phyloP scores from a whole-genome alignment of 768 basidiomycete species.

The Symmetrospora coprosmae region DNA sequence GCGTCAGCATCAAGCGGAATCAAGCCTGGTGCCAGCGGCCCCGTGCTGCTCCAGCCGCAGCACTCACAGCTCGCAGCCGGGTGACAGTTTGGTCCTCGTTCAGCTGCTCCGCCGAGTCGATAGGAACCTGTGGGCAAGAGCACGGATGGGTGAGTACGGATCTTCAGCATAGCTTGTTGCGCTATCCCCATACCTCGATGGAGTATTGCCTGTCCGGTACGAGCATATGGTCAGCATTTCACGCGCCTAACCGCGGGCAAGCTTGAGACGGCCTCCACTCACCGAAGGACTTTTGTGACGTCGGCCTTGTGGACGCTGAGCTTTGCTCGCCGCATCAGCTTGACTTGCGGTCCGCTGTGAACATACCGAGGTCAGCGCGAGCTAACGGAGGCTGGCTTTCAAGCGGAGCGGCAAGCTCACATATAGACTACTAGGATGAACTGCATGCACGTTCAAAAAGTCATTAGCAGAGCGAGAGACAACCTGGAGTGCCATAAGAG shows the following conservation, averaged over 20 bases:
- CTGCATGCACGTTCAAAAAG: not conserved
- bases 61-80: not conserved
- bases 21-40: not conserved
- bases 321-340: constrained; percentile 18
- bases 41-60: not conserved
- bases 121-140: not conserved
- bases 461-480: not conserved
- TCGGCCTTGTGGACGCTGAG: constrained; percentile 15
- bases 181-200: not conserved
- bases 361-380: not conserved
- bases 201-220: constrained; percentile 12
- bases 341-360: constrained; percentile 18
- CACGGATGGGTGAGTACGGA: not conserved
- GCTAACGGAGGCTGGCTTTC: not conserved
- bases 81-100: constrained; percentile 1
- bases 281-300: constrained; percentile 16
- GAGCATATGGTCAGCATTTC: not conserved
- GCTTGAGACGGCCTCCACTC: too few species aligned
- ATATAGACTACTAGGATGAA: constrained; percentile 17
- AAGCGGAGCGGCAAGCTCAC: not conserved
- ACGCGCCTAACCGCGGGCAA: not conserved
- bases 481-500: not conserved
- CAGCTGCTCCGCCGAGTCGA: constrained; percentile 6
- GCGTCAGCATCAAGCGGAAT: not conserved
- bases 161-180: not conserved